Evolutionary conservation across 2,329 filamentous ascomycete species (phyloP).

Genomic region (Arthrobotrys musiformis): DNA sequence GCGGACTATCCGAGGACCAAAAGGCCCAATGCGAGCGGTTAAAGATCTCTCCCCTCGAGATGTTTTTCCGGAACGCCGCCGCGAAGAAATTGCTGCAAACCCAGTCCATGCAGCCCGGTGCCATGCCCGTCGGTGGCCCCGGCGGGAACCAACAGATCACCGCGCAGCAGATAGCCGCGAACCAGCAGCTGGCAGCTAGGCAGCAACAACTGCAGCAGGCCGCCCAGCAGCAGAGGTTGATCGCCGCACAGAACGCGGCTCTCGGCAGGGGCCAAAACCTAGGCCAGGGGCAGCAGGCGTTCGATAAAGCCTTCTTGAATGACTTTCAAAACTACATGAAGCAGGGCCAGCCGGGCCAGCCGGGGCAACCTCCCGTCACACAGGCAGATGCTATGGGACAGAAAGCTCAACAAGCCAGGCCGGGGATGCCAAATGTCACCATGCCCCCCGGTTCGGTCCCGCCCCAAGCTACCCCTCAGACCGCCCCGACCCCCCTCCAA

Average conservation of each 20-base stretch:
- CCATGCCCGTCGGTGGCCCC: neutral
- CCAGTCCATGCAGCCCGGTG: neutral
- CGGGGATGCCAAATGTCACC: slow-evolving; percentile 31
- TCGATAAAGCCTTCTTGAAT: slow-evolving; percentile 47
- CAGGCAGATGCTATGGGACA: slow-evolving; percentile 7
- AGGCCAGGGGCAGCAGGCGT: slow-evolving; percentile 23
- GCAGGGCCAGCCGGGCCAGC: slow-evolving; percentile 34
- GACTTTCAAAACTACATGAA: slow-evolving; percentile 42
- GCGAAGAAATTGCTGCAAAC: slow-evolving; percentile 34
- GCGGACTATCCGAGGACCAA: slow-evolving; percentile 32
- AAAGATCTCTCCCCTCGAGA: slow-evolving; percentile 41
- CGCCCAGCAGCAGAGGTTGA: slow-evolving; percentile 26
- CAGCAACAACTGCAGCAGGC: slow-evolving; percentile 33
- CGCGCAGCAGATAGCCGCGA: slow-evolving; percentile 19
- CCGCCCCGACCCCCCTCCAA: slow-evolving; percentile 11
- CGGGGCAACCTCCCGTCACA: slow-evolving; percentile 1
- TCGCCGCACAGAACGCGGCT: slow-evolving; percentile 28
- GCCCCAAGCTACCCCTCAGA: slow-evolving; percentile 11
- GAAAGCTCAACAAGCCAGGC: neutral
- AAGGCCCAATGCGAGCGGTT: slow-evolving; percentile 39
- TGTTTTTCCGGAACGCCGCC: slow-evolving; percentile 53
- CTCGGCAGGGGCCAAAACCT: slow-evolving; percentile 43
- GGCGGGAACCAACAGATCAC: slow-evolving; percentile 20
- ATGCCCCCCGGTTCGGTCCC: slow-evolving; percentile 22
- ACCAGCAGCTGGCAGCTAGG: slow-evolving; percentile 36